Base-by-base conservation (phyloP, 768 basidiomycete species). In the Lactarius deliciosus region DNA sequence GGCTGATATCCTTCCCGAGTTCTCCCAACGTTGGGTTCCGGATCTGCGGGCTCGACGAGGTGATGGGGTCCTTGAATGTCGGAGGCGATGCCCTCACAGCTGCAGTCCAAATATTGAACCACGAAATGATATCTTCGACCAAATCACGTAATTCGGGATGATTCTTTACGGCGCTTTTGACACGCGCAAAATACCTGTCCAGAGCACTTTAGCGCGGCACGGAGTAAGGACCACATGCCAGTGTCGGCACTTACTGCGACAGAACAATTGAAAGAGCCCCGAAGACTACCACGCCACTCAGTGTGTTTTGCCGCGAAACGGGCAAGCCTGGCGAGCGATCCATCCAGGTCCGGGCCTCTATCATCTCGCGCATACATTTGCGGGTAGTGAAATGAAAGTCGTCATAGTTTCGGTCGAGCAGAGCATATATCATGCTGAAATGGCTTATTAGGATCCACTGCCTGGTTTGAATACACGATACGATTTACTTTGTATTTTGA, bases 161-260 rank as follows among this genome's bases (percentile, higher is more conserved):
- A 28, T 75, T 79, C 2, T 77, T 75, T 9, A 83, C 74, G 0
- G 82, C 81, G 54, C 84, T 81, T 73, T 87, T 86, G 76, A 87
- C 88, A 2, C 86, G 85, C 5, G 78, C 79, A 8, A 88, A 70
- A 60, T 78, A 85, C 68, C 87, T 88, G 60, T 30, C 1, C 32
- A 18, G 41, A 45, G 22, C 0, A 61, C 5, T 47, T 36, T 41
- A 60, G 36, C 43, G n/a, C 59, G 10, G 45, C 1, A 18, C 5
- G 61, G 38, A 3, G 30, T 4, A 16, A 13, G 10, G 9, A 50
- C 22, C 32, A 34, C 32, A 34, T 34, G 32, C 32, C 32, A 34
- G 32, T 34, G 32, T 34, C 32, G 9, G 9, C 7, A n/a, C 72
- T 22, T 60, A 75, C 72, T 73, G 64, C 9, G 66, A 59, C 0